Evolutionary conservation across 2,329 filamentous ascomycete species (phyloP), one percentile per base, ranked within the genome.

Genomic region (Ustilaginoidea virens): DNA sequence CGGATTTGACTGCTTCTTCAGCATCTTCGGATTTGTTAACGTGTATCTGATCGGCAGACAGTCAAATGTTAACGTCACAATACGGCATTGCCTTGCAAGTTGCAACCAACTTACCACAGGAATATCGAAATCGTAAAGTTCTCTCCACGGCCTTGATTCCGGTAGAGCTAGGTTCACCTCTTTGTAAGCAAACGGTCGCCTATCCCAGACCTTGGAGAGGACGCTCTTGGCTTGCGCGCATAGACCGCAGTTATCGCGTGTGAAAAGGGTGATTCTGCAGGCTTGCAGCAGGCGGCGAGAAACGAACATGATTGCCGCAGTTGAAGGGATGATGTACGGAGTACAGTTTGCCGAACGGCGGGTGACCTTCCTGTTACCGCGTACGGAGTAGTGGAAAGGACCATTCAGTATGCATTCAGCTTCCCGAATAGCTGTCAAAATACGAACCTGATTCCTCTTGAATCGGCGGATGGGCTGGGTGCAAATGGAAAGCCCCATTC

Each of bases 81-180:
- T n/a, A n/a, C n/a, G n/a, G n/a, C n/a, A n/a, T n/a, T n/a, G n/a
- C n/a, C n/a, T n/a, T n/a, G n/a, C n/a, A n/a, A n/a, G n/a, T n/a
- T n/a, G n/a, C n/a, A n/a, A n/a, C n/a, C n/a, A n/a, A 11, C 64
- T 44, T 58, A 86, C 80, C 44, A 86, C 80, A 0, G 80, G 80
- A 6, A 81, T 80, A 40, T 87, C 80, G 47, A 85, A 81, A 33
- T 85, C 80, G 46, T 87, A 87, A 1, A 83, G 45, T 27, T 74
- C 63, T 43, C 69, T 73, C 80, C 80, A 87, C 15, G 59, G 55
- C 36, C 70, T 66, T 11, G 65, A 63, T 16, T 71, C 66, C 0
- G 66, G 60, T 27, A 66, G 63, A 53, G 80, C 70, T 22, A 85
- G 70, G 45, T 85, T 72, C 27, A 86, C 60, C 49, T 85, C 77